Evolutionary conservation across 352 stramenopile genomes (phyloP).

Genomic region (Phytophthora meadii): DNA sequence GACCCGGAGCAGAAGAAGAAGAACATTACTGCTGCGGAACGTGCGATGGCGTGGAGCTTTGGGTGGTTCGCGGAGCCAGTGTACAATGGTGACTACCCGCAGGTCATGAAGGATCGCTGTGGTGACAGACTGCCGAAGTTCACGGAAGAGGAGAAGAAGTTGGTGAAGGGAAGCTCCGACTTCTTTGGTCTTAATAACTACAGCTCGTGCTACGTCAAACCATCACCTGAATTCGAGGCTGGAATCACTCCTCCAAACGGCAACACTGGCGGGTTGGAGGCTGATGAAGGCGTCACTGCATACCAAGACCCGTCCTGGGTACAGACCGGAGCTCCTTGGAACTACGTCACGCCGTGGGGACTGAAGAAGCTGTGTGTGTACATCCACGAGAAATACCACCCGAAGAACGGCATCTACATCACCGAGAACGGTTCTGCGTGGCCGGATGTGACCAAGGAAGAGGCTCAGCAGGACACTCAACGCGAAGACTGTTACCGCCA

Average conservation of each 20-base stretch:
- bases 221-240: conserved; percentile 42
- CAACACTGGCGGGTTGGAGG: conserved; percentile 36
- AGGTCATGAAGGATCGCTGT: conserved; percentile 85
- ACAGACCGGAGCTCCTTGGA: conserved; percentile 82
- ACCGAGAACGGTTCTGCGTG: conserved; percentile 92
- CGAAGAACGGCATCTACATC: conserved; percentile 76
- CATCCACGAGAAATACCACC: conserved; percentile 88
- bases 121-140: conserved; percentile 89
- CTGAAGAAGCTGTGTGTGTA: conserved; percentile 87
- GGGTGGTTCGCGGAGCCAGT: conserved; percentile 93
- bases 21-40: conserved; percentile 68
- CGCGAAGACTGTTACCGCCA: conserved; percentile 78
- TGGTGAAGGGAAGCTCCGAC: conserved; percentile 85
- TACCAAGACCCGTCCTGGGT: conserved; percentile 51
- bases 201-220: conserved; percentile 51
- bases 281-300: conserved; percentile 45
- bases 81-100: conserved; percentile 92
- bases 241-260: conserved; percentile 32
- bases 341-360: conserved; percentile 70
- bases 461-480: conserved; percentile 70
- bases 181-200: conserved; percentile 97
- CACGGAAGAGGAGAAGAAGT: conserved; percentile 79
- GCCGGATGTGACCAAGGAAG: conserved; percentile 62
- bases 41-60: conserved; percentile 86
- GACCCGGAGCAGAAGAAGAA: conserved; percentile 55